A percentile compares a stretch with the other conserved stretches of the same genome.
These are phyloP conservation scores for Claviceps sp. DNA, from an alignment of 2,329 filamentous ascomycete species.

Conservation along the genomic window DNA sequence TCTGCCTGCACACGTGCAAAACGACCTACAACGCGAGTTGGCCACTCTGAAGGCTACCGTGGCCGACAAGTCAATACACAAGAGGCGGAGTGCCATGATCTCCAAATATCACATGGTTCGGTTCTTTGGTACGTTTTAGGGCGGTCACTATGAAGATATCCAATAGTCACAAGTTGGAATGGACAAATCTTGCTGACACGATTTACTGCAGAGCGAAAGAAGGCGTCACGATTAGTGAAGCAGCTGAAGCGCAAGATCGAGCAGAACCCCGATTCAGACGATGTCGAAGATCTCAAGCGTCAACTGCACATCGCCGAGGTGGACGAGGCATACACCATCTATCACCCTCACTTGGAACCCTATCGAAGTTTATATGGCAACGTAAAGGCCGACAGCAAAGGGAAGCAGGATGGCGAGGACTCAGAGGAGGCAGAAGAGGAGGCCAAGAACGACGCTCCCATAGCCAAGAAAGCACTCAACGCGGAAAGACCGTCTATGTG, in stretches of 20 bases:
- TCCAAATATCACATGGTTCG: constrained; percentile 70
- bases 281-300: constrained; percentile 35
- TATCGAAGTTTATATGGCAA: constrained; percentile 53
- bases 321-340: constrained; percentile 62
- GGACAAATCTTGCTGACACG: neutral
- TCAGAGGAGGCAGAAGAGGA: constrained; percentile 29
- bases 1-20: constrained; percentile 53
- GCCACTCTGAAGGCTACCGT: constrained; percentile 53
- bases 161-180: no score
- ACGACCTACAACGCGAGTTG: constrained; percentile 61
- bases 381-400: constrained; percentile 22
- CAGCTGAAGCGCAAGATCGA: constrained; percentile 47
- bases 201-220: constrained; percentile 48
- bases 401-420: constrained; percentile 21
- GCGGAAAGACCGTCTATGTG: constrained; percentile 48
- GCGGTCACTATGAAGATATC: no score
- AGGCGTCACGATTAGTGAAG: constrained; percentile 54
- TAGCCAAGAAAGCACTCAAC: constrained; percentile 30
- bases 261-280: constrained; percentile 34
- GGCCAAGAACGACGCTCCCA: constrained; percentile 20
- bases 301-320: constrained; percentile 58
- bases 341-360: constrained; percentile 55
- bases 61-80: constrained; percentile 42
- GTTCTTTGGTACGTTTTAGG: constrained; percentile 53
- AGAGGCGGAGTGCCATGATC: constrained; percentile 56